Evolutionary conservation across 257 asterid species (phyloP).

Genomic region (Fraxinus quadrangulata): DNA sequence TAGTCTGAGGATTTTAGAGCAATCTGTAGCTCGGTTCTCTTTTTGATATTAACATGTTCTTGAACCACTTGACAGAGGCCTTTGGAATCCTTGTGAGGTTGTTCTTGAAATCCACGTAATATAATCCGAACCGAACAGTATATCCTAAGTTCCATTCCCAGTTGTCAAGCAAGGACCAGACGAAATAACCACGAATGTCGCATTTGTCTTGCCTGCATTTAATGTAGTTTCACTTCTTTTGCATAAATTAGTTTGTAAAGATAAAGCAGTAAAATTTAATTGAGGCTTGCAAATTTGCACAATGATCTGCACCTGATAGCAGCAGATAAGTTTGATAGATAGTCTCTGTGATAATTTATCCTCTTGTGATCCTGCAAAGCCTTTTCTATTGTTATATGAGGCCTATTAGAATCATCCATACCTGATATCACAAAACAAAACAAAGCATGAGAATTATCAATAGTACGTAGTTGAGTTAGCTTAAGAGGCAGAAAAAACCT

Average conservation of each 20-base stretch:
- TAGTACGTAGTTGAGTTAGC: not conserved
- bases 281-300: not conserved
- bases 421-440: constrained; percentile 44
- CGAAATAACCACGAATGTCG: constrained; percentile 69
- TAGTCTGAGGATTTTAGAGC: not conserved
- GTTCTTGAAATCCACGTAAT: constrained; percentile 76
- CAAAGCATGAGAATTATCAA: not conserved
- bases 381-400: constrained; percentile 31
- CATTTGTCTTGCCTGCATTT: constrained; percentile 71
- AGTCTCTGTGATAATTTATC: constrained; percentile 65
- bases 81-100: constrained; percentile 83
- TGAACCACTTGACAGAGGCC: constrained; percentile 78
- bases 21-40: constrained; percentile 10
- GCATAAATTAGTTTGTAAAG: not conserved
- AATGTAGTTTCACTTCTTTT: not conserved
- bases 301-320: constrained; percentile 59
- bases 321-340: constrained; percentile 81
- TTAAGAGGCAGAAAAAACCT: constrained; percentile 15
- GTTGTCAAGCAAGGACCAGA: constrained; percentile 88
- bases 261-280: not conserved
- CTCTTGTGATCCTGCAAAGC: constrained; percentile 70
- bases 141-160: constrained; percentile 98
- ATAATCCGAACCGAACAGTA: constrained; percentile 75
- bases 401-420: constrained; percentile 69
- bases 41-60: constrained; percentile 43